Conservation (phyloP, 2,329 filamentous ascomycete species). For the Phaeomoniella chlamydospora region DNA sequence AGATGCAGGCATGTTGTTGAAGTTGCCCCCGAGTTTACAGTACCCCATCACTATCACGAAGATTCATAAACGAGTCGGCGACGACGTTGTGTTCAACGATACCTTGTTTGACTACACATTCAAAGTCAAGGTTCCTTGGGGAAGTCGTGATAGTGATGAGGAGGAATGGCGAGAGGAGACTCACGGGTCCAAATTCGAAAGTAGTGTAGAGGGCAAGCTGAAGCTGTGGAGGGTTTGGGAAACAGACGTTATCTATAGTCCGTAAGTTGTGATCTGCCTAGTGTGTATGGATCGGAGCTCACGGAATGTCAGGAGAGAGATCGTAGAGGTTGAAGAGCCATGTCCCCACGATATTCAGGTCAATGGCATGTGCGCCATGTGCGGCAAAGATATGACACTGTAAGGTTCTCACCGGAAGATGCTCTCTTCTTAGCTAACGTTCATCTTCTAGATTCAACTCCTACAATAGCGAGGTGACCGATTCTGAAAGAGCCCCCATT, state of each 20-base stretch:
- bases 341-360: conserved; percentile 88
- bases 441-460: conserved; percentile 33
- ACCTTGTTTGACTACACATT: conserved; percentile 79
- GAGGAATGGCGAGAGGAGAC: conserved; percentile 58
- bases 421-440: conserved; percentile 1
- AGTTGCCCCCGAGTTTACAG: conserved; percentile 46
- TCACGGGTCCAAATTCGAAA: conserved; percentile 60
- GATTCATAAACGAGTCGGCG: conserved; percentile 61
- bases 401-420: conserved; percentile 20
- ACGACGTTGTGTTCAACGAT: conserved; percentile 61
- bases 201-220: conserved; percentile 67
- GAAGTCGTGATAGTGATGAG: conserved; percentile 48
- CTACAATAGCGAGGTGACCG: conserved; percentile 66
- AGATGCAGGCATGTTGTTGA: conserved; percentile 28
- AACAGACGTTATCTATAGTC: conserved; percentile 26
- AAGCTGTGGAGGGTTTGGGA: conserved; percentile 56
- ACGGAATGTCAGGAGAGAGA: conserved; percentile 26
- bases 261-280: conserved; percentile 19
- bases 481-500: conserved; percentile 77
- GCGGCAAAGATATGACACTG: conserved; percentile 93
- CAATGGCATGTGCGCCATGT: conserved; percentile 77
- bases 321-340: conserved; percentile 74
- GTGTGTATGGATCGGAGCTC: neutral
- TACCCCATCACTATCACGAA: conserved; percentile 91
- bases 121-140: conserved; percentile 54